Evolutionary conservation across 2,329 filamentous ascomycete species (phyloP).

Genomic region (Xylaria sp.): DNA sequence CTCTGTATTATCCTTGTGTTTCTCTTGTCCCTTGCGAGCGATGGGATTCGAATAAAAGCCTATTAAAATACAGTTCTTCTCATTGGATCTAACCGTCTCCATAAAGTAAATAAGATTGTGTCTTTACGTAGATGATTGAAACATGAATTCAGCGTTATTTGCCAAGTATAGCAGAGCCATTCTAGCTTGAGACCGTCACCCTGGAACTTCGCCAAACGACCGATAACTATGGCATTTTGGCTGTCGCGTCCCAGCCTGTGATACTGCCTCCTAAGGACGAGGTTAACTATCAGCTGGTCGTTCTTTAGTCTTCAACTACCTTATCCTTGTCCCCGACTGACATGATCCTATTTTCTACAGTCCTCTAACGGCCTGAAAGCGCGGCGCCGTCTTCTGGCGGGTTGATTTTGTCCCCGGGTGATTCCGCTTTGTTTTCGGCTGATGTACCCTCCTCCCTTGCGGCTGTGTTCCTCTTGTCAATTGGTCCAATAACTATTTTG

Average conservation of each 20-base stretch:
- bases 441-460: not conserved
- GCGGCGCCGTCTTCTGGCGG: not conserved
- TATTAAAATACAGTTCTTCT: not conserved
- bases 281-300: not conserved
- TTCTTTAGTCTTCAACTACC: too few relatives aligned
- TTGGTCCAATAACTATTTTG: constrained; percentile 12
- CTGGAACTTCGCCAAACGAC: not conserved
- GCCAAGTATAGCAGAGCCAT: not conserved
- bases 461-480: not conserved
- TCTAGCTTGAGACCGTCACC: not conserved
- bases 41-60: not conserved
- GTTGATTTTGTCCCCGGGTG: not conserved
- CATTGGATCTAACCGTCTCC: not conserved
- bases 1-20: not conserved
- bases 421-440: not conserved
- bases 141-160: not conserved
- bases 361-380: not conserved
- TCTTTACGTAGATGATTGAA: not conserved
- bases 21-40: not conserved
- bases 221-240: not conserved
- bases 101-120: not conserved
- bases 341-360: too few relatives aligned
- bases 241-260: too few relatives aligned
- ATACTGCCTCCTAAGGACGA: not conserved
- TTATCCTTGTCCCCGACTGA: too few relatives aligned